These are phyloP conservation scores for Dentiscutata heterogama DNA, from an alignment of 371 early-diverging fungal genomes.

Conservation along the genomic window DNA sequence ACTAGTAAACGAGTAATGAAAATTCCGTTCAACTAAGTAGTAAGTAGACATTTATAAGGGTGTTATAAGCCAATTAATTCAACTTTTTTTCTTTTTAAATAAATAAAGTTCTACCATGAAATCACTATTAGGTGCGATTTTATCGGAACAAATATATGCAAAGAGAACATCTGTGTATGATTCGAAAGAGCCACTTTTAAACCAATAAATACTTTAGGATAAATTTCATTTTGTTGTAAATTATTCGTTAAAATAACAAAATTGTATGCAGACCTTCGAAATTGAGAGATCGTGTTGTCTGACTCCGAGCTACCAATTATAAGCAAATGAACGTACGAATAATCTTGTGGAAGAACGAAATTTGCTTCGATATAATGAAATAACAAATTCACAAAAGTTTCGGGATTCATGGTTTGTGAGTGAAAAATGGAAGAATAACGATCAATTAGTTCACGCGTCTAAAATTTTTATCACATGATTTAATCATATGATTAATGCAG, in stretches of 20 bases:
- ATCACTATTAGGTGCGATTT: constrained; percentile 16
- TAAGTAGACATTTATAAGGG: too few relatives aligned
- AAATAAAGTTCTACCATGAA: neutral
- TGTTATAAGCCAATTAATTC: neutral
- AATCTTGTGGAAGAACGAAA: neutral
- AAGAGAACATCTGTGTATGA: constrained; percentile 20
- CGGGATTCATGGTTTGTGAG: neutral
- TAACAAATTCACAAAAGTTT: constrained; percentile 18
- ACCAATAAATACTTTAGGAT: too few relatives aligned
- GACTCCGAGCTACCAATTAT: neutral
- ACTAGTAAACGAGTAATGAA: constrained; percentile 8
- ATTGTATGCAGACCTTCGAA: neutral
- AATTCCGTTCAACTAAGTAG: constrained; percentile 8
- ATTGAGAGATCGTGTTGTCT: neutral
- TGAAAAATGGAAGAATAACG: too few relatives aligned
- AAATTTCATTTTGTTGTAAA: neutral
- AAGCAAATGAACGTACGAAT: neutral
- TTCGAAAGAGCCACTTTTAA: neutral
- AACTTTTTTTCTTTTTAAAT: neutral
- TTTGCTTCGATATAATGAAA: constrained; percentile 24
- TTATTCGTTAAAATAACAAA: neutral
- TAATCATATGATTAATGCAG: too few relatives aligned
- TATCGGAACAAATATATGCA: constrained; percentile 22
- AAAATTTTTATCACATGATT: too few relatives aligned
- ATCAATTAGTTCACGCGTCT: too few relatives aligned